Base-by-base conservation (phyloP, 176 grass and related monocot genomes). In the Elymus sibiricus region DNA sequence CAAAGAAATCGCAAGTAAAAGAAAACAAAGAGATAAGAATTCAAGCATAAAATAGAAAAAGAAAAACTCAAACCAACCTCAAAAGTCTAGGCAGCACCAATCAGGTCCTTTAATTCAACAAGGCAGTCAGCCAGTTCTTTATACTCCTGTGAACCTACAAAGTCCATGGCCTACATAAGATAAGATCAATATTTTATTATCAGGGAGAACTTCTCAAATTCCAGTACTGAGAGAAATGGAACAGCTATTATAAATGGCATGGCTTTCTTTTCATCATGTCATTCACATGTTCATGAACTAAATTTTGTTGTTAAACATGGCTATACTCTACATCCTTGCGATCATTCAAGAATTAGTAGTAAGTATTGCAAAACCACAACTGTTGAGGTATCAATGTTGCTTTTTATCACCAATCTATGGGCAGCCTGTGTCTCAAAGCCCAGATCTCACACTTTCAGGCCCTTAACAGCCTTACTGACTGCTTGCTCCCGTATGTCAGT, bases 151-250 rank as follows among this genome's bases (percentile, higher is more conserved):
- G 81, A 88, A 16, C 85, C 83, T 29, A 22, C 69, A 47, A 98
- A 98, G 59, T 95, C 84, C 8, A 31, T 19, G 38, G 89, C 89
- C 95, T 94, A 87, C 70, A 91, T 75, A 90, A 88, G 44, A 15
- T 71, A 76, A 60, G 77, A 25, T 40, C 34, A 67, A 19, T 37
- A 67, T 40, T 24, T 35, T 51, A 55, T 55, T 67, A 58, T 76
- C 7, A 22, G 6, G 32, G 61, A 80, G 44, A 68, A 68, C 24
- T 71, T 16, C 72, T 58, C 12, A 55, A 70, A 5, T 6, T 51
- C 47, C 15, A 51, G 47, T 51, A 51, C 47, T 51, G 10, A 82
- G 11, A 32, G 25, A 87, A 67, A 68, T 77, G 4, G 4, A 14
- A 40, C 21, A n/a, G 17, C 9, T 68, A 69, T 63, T 35, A 72